phyloP scores from a whole-genome alignment of 116 monocot species.

The Posidonia oceanica region DNA sequence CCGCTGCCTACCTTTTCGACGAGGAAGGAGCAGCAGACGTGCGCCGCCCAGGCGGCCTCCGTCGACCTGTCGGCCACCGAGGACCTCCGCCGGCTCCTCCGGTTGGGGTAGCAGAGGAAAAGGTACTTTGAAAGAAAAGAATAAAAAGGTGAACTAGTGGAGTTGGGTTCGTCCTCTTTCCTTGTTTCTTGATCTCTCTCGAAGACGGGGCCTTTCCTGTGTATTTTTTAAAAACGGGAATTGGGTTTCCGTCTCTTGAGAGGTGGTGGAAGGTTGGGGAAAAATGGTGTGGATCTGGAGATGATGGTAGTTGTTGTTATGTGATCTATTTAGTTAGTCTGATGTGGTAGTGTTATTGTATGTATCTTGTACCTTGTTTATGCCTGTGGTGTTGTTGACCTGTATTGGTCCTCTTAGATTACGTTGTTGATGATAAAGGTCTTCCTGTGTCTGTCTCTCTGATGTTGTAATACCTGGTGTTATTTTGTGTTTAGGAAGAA shows the following conservation, averaged over 20 bases:
- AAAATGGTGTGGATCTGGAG: background rate
- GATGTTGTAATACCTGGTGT: too few relatives aligned
- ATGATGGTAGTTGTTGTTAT: too few relatives aligned
- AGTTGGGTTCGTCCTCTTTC: background rate
- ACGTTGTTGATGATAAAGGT: too few relatives aligned
- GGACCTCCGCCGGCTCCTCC: conserved; percentile 20
- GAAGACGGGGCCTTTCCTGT: conserved; percentile 1
- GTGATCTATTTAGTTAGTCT: too few relatives aligned
- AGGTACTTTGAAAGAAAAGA: background rate
- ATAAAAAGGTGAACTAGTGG: background rate
- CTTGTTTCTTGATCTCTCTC: background rate
- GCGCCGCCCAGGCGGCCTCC: background rate
- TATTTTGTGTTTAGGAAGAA: too few relatives aligned
- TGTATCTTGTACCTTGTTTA: too few relatives aligned
- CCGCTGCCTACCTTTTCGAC: conserved; percentile 22
- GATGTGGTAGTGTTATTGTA: too few relatives aligned
- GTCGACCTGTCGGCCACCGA: conserved; percentile 22
- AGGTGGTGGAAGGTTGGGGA: background rate
- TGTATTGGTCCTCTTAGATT: too few relatives aligned
- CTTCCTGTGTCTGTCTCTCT: too few relatives aligned
- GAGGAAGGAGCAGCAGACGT: background rate
- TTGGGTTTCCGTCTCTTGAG: background rate
- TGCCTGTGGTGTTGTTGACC: too few relatives aligned
- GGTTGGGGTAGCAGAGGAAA: conserved; percentile 12
- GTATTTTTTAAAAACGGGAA: conserved; percentile 9